These are phyloP conservation scores for Candida albicans DNA, from an alignment of 1,139 yeast species.

Conservation along the genomic window DNA sequence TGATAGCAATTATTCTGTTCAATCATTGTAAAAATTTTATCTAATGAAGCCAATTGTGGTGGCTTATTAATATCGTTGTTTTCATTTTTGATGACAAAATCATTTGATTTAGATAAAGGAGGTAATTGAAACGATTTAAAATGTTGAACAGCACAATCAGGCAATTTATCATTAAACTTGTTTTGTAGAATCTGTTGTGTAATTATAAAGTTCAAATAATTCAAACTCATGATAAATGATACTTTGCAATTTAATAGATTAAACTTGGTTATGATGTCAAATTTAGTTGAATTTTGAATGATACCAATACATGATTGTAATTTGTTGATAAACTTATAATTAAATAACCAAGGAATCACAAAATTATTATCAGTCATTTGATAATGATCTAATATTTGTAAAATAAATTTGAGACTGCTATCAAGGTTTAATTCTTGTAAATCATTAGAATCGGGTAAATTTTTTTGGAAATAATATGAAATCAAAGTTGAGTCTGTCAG, in stretches of 20 bases:
- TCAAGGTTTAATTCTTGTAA: background rate
- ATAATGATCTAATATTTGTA: conserved; percentile 31
- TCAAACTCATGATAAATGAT: conserved; percentile 21
- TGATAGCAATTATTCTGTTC: conserved; percentile 8
- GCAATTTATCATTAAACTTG: conserved; percentile 15
- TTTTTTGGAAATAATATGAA: background rate
- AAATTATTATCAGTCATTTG: background rate
- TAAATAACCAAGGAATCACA: background rate
- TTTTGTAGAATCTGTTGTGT: conserved; percentile 18
- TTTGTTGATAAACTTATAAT: conserved; percentile 4
- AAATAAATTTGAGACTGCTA: conserved; percentile 18
- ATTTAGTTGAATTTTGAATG: conserved; percentile 2
- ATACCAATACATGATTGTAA: conserved; percentile 8
- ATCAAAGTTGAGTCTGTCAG: no score
- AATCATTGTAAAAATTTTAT: conserved; percentile 9
- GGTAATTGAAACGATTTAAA: conserved; percentile 24
- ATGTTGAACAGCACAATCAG: conserved; percentile 16
- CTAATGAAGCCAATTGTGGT: conserved; percentile 12
- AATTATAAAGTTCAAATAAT: conserved; percentile 21
- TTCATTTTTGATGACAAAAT: conserved; percentile 7
- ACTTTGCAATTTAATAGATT: conserved; percentile 25
- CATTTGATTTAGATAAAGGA: conserved; percentile 28
- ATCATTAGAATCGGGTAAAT: background rate
- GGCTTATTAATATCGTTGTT: conserved; percentile 9
- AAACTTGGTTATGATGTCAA: conserved; percentile 13